Evolutionary conservation across 192 early-diverging fungal genomes (phyloP), one percentile per base, ranked within the genome.

Genomic region (Backusella luteola): DNA sequence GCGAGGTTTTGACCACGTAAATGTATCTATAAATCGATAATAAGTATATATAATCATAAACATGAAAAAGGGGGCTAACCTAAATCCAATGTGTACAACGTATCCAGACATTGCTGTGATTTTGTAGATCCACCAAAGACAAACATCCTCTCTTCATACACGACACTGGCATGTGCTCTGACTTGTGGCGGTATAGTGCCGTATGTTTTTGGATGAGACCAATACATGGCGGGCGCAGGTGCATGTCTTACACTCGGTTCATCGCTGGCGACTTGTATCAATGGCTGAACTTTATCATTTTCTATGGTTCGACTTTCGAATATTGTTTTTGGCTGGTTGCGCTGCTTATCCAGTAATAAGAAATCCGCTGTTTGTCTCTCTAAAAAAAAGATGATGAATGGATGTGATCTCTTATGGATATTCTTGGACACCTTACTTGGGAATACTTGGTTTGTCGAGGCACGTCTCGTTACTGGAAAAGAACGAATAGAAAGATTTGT

Each of bases 81-180:
- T 35, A 85, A 85, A 80, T 96, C 95, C 74, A 96, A 86, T 34
- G 93, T 89, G 41, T 93, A 94, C 38, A 95, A 77, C 35, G 91
- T 91, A 68, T 85, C 89, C 76, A 88, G 94, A 80, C 94, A 95
- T 19, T 79, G 83, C 14, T 63, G 56, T 35, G 80, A 80, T 67
- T 87, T 87, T 83, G 95, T 93, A 75, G 91, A 93, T 23, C 95
- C 95, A 63, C 94, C 95, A 88, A 96, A 96, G 42, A 96, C 89
- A 73, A 88, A 95, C 53, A 95, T 84, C 38, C 88, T 84, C 26
- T 91, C 90, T 4, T 90, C 91, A n/a, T 94, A 89, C 12, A 91
- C 82, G 17, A 88, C 93, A 67, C 92, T 87, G 0, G 93, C 90
- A 75, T 96, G 95, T 36, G 93, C 93, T 71, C 95, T 89, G 42